A percentile compares a stretch with the other conserved stretches of the same genome.
Evolutionary conservation across 108 stramenopile genomes (phyloP).

Genomic region (Skeletonema menzelii): DNA sequence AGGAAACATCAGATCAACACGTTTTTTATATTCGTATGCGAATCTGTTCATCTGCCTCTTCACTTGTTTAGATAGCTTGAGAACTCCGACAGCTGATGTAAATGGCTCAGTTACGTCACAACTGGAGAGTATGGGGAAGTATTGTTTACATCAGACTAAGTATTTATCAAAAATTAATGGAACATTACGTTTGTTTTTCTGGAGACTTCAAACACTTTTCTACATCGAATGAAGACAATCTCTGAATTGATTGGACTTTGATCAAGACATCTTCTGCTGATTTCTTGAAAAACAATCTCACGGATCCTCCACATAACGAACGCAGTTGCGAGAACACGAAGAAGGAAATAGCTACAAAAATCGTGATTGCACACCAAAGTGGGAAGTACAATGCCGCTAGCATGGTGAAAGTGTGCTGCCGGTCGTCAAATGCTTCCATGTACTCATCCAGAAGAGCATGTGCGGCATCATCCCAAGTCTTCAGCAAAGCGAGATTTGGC

Average conservation of each 20-base stretch:
- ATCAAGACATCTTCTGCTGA: slow-evolving; percentile 37
- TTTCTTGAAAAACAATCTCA: slow-evolving; percentile 39
- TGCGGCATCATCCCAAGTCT: slow-evolving; percentile 50
- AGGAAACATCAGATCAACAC: background rate
- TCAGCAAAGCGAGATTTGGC: slow-evolving; percentile 40
- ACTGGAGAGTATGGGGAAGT: no score
- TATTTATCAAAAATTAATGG: no score
- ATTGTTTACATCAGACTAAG: no score
- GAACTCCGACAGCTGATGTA: no score
- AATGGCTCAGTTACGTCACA: no score
- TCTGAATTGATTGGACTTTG: slow-evolving; percentile 40
- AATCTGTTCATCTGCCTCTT: no score
- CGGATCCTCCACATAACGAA: slow-evolving; percentile 45
- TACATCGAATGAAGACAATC: slow-evolving; percentile 32
- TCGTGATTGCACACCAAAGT: slow-evolving; percentile 42
- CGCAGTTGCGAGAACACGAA: slow-evolving; percentile 38
- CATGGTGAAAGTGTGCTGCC: slow-evolving; percentile 42
- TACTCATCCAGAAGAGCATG: slow-evolving; percentile 40
- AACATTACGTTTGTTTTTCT: slow-evolving; percentile 12
- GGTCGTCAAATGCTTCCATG: slow-evolving; percentile 32
- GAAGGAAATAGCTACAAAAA: slow-evolving; percentile 20
- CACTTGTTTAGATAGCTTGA: no score
- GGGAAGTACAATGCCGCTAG: slow-evolving; percentile 35
- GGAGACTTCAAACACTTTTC: slow-evolving; percentile 7
- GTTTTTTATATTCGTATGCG: no score